Evolutionary conservation across 2,329 filamentous ascomycete species (phyloP).

Genomic region (Clarireedia homoeocarpa): DNA sequence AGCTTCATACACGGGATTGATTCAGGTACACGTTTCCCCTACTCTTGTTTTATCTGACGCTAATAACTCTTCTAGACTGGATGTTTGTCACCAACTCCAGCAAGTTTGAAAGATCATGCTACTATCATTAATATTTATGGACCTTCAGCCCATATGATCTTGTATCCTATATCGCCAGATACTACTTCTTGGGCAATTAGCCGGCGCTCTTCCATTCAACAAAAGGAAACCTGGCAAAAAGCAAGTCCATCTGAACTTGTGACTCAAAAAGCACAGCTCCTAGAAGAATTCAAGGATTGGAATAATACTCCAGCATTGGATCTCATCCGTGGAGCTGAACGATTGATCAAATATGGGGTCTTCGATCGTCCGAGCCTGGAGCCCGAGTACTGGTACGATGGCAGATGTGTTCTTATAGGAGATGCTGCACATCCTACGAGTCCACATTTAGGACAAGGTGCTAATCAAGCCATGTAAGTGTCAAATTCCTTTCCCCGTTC

Average conservation of each 20-base stretch:
- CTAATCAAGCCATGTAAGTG: conserved; percentile 11
- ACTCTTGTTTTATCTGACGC: too few relatives aligned
- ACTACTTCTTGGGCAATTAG: conserved; percentile 11
- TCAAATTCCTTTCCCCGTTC: neutral
- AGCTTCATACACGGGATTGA: conserved; percentile 9
- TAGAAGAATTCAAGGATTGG: conserved; percentile 6
- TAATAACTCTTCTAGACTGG: neutral
- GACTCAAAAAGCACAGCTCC: neutral
- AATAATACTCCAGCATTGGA: neutral
- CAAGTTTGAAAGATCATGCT: neutral
- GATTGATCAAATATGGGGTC: conserved; percentile 10
- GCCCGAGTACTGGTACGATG: conserved; percentile 23
- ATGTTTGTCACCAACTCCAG: conserved; percentile 1
- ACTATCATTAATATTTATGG: conserved; percentile 9
- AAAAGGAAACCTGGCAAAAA: conserved; percentile 3
- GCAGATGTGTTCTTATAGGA: conserved; percentile 41
- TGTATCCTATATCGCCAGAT: conserved; percentile 2
- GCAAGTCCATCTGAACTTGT: neutral
- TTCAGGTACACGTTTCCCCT: neutral
- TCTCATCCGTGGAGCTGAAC: conserved; percentile 1
- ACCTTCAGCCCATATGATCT: conserved; percentile 4
- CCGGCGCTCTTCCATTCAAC: neutral
- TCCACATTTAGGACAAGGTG: conserved; percentile 15
- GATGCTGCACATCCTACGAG: conserved; percentile 42
- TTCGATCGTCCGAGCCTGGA: conserved; percentile 8